phyloP scores from a whole-genome alignment of 352 stramenopile species.

The Bremia lactucae region DNA sequence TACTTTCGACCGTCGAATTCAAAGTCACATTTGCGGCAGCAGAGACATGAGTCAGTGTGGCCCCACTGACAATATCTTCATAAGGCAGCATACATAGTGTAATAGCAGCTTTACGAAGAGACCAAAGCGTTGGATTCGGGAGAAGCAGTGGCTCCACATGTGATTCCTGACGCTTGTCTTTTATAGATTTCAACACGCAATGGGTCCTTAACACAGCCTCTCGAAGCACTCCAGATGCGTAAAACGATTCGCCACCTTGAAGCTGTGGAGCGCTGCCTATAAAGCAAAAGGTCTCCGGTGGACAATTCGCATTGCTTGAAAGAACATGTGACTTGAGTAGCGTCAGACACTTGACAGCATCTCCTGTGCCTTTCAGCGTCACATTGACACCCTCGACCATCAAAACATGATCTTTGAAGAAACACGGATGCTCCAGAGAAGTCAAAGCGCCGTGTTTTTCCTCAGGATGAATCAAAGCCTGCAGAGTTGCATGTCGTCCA shows the following conservation, averaged over 20 bases:
- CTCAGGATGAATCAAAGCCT: constrained; percentile 25
- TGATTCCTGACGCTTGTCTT: constrained; percentile 4
- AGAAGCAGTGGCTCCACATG: constrained; percentile 22
- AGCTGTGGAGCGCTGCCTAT: constrained; percentile 37
- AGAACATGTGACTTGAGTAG: constrained; percentile 31
- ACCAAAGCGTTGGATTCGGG: constrained; percentile 31
- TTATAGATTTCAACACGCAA: constrained; percentile 23
- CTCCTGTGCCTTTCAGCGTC: constrained; percentile 23
- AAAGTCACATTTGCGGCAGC: not conserved
- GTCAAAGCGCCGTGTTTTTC: constrained; percentile 3
- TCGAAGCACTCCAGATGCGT: constrained; percentile 31
- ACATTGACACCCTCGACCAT: constrained; percentile 13
- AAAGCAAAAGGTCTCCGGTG: constrained; percentile 37
- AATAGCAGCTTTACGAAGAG: constrained; percentile 26
- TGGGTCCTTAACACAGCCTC: constrained; percentile 16
- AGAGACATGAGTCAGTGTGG: not conserved
- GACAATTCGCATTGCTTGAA: constrained; percentile 44
- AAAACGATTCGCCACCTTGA: constrained; percentile 31
- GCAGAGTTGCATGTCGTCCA: constrained; percentile 17
- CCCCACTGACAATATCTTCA: constrained; percentile 10
- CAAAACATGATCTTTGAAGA: constrained; percentile 16
- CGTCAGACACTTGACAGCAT: constrained; percentile 36
- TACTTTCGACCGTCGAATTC: constrained; percentile 1
- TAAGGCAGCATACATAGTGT: constrained; percentile 27
- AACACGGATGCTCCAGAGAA: constrained; percentile 38